Conservation (phyloP, 192 early-diverging fungal species). For the Coemansia sp. region DNA sequence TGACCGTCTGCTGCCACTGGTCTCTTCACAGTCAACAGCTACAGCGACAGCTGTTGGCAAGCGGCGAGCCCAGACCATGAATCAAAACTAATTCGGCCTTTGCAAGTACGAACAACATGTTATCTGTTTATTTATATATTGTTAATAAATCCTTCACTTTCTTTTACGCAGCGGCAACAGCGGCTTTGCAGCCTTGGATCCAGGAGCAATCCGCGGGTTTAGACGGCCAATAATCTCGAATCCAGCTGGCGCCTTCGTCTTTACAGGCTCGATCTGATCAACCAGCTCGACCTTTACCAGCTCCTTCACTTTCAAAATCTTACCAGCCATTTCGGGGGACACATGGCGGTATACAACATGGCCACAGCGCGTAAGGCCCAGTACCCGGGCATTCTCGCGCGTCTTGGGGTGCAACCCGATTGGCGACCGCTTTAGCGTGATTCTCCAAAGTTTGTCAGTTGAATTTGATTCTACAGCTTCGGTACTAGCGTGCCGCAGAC, state of each 20-base stretch:
- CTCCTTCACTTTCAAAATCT: constrained; percentile 64
- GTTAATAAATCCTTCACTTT: constrained; percentile 5
- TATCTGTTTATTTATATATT: constrained; percentile 2
- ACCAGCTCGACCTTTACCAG: constrained; percentile 59
- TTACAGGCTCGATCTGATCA: constrained; percentile 29
- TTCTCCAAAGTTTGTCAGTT: constrained; percentile 55
- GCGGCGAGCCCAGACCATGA: constrained; percentile 44
- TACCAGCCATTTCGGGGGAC: constrained; percentile 57
- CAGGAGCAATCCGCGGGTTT: constrained; percentile 44
- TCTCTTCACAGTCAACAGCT: constrained; percentile 3
- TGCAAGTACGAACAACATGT: not conserved
- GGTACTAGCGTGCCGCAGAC: constrained; percentile 5
- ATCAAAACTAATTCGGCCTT: constrained; percentile 7
- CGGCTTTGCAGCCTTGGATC: constrained; percentile 51
- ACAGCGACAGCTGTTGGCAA: constrained; percentile 13
- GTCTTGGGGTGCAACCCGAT: constrained; percentile 59
- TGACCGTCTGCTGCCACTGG: constrained; percentile 17
- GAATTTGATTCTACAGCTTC: not conserved
- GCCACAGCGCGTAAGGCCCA: constrained; percentile 60
- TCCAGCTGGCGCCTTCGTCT: constrained; percentile 26
- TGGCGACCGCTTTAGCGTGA: constrained; percentile 60
- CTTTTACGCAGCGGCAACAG: constrained; percentile 33
- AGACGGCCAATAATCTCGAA: constrained; percentile 50
- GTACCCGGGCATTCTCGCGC: constrained; percentile 49
- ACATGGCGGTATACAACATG: constrained; percentile 60